Conservation (phyloP, 1,139 yeast genomes). For the Suhomyces wounanorum region DNA sequence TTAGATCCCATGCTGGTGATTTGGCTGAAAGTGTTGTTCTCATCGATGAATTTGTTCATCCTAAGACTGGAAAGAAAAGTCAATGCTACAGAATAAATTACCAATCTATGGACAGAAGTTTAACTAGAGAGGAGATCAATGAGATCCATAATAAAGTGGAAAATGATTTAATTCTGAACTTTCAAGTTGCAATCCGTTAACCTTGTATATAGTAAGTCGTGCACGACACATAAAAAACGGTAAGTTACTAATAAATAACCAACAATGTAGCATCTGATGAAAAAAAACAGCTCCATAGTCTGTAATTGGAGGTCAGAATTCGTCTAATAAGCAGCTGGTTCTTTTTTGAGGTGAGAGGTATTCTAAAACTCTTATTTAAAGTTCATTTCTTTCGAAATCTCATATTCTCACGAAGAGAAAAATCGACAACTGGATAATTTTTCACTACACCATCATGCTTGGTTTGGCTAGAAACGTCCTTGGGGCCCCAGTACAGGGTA, state of each 20-base stretch:
- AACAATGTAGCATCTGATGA: background rate
- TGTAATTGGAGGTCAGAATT: background rate
- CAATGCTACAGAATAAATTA: conserved; percentile 89
- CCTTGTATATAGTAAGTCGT: conserved; percentile 3
- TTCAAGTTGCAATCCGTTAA: conserved; percentile 64
- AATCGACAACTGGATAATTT: background rate
- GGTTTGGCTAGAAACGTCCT: conserved; percentile 12
- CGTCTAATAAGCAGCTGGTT: background rate
- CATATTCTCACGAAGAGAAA: conserved; percentile 1
- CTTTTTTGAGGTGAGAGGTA: background rate
- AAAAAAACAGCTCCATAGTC: background rate
- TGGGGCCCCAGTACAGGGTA: conserved; percentile 8
- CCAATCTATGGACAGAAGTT: conserved; percentile 92
- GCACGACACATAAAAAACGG: background rate
- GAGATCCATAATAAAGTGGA: conserved; percentile 66
- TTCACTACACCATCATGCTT: conserved; percentile 10
- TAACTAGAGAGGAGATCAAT: conserved; percentile 82
- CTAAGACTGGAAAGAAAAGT: conserved; percentile 73
- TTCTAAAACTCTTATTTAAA: background rate
- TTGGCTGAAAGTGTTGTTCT: conserved; percentile 81
- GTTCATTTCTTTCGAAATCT: background rate
- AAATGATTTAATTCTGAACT: conserved; percentile 49
- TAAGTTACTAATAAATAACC: background rate
- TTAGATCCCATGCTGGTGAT: conserved; percentile 82
- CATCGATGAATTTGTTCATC: conserved; percentile 83